Base-by-base conservation (phyloP, 371 early-diverging fungal genomes). In the Mucor saturninus region DNA sequence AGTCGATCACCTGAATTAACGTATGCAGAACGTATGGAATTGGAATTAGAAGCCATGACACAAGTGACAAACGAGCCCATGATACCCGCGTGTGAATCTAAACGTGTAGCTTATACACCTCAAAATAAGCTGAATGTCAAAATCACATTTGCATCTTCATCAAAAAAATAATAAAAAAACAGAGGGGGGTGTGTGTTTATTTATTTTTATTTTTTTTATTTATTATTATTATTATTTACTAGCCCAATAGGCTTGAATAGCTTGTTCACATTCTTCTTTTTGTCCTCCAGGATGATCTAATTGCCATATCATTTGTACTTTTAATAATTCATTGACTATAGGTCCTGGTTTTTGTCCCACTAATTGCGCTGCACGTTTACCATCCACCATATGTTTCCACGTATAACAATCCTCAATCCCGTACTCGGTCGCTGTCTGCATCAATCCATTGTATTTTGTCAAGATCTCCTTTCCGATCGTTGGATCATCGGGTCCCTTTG, bases 281-380 rank as follows among this genome's bases (percentile, higher is more conserved):
- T 87, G 83, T 2, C 88, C 91, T 3, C 73, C 54, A 5, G 89
- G 89, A 74, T 90, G 59, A 2, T 74, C 82, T 40, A 94, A 71
- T 74, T 94, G 94, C 91, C 91, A 94, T 35, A 72, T 80, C 83
- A 94, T 89, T 54, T 92, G 75, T 3, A 67, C 56, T 8, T 79
- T 68, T 10, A 93, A 68, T 32, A 87, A 67, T 15, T 60, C 62
- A 52, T 77, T 80, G 11, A 94, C 76, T 2, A 52, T 60, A 13
- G 90, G 89, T 1, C 95, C 92, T 5, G 90, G 89, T 53, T 71
- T 77, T 35, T 92, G 77, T 5, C 84, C 83, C 21, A 93, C 70
- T 3, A 90, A 31, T 26, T 65, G 61, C 0, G 84, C 77, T 0
- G 87, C 81, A 28, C 80, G 73, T 43, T 87, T 85, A 38, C 95